Evolutionary conservation across 108 stramenopile species (phyloP), one percentile per base, ranked within the genome.

Genomic region (Nitzschia putrida): DNA sequence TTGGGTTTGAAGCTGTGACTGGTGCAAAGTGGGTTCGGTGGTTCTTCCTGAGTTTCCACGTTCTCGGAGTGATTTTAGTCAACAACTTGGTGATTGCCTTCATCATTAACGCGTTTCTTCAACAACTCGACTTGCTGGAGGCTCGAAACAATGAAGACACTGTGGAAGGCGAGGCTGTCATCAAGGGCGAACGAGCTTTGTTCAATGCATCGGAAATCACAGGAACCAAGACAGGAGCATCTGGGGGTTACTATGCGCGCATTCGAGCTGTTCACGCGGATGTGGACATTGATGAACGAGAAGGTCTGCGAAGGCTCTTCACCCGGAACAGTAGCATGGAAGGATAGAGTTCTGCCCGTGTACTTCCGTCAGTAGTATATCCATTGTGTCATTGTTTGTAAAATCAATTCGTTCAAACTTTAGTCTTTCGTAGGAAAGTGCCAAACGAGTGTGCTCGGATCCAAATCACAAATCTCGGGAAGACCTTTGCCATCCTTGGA

Each of bases 31-130:
- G 76, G 78, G 68, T 82, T 2, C 67, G 93, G 24, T 26, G 76
- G 20, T 95, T 80, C 66, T 90, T 95, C 66, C 60, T 95, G 37
- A 54, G 61, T 14, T 95, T 88, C 65, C 85, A 95, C 56, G 45
- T 92, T 10, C 8, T 83, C 12, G 90, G 88, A 13, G 90, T 95
- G 0, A 68, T 92, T 29, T 44, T 90, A 8, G 74, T 90, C 18
- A 82, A 80, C 72, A 95, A 95, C 55, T 63, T 95, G n/a, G 86
- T 90, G 10, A 79, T 85, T 29, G 86, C 90, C 0, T 87, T 95
- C 49, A 77, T 92, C 25, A 88, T 92, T 74, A 85, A 86, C 49
- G 77, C 80, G 0, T 92, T 87, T 55, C 72, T 92, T 58, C 71
- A 84, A 45, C 86, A 92, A 41, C 58, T 86, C 39, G 61, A 77